Evolutionary conservation across 1,284 basidiomycete genomes (phyloP), one percentile per base, ranked within the genome.

Genomic region (Rhodotorula sp.): DNA sequence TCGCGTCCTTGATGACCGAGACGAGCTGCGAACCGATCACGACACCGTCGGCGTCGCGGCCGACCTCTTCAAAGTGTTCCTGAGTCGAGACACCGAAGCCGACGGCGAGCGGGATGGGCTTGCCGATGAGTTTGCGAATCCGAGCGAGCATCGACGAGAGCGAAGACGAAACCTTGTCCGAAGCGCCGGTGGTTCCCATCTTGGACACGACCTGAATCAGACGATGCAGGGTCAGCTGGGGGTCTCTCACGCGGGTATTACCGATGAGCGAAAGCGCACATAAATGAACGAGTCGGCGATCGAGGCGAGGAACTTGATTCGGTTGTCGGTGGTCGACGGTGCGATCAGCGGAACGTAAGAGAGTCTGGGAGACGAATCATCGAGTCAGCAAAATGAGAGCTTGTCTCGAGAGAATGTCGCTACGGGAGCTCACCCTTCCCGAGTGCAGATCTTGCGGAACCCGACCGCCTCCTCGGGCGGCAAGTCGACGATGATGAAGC

Each of bases 211-310:
- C 80, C 73, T 81, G 79, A 57, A 23, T n/a, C 1, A 2, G 12
- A 26, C 19, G 4, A 28, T 5, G 26, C 21, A 28, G 18, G 16
- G 14, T 34, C 1, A 54, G 62, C 38, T 5, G 26, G 8, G 18
- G 48, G 4, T 55, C 31, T 31, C 14, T 55, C n/a, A 6, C 49
- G 43, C 28, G 50, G 3, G n/a, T 6, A 19, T 16, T 23, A 8
- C 12, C 50, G 31, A n/a, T 34, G 2, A 10, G 34, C 48, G 28
- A 1, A 23, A 21, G 26, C 68, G 43, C n/a, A 99, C 89, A 81
- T 99, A 99, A 78, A 99, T 93, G 85, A 99, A 99, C 6, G 91
- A 89, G 81, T 99, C 95, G 31, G 97, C 95, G 74, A 98, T 95
- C 14, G 89, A 88, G 8, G 92, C 84, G 48, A 99, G 86, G 83